Base-by-base conservation (phyloP, 345 rosid genomes). In the Ceriops decandra region DNA sequence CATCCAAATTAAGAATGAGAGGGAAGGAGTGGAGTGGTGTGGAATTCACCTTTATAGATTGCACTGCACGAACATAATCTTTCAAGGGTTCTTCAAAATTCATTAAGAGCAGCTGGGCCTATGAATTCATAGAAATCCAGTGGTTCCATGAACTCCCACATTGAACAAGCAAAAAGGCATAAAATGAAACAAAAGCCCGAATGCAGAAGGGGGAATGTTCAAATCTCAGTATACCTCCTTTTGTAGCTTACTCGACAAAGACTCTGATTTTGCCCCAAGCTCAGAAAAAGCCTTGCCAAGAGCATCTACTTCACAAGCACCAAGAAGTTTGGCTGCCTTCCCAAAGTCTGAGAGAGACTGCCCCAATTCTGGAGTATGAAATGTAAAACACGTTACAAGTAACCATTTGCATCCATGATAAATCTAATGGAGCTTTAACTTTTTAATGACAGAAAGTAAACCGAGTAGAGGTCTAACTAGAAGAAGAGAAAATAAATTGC, bases 71-170 rank as follows among this genome's bases (percentile, higher is more conserved):
- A 21, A 90, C 93, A 79, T 92, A 95, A 84, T 95, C 99, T 75
- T 95, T 92, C 83, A 95, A 72, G 56, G 99, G 98, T 80, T 95
- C 99, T 84, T 95, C 98, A 62, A 95, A 95, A 76, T 87, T 87
- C 97, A 95, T 90, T 78, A 95, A 70, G 70, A 95, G 90, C 64
- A 84, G 93, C 66, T 92, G 86, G 69, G 98, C 88, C 99, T 92
- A 81, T 22, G 74, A 36, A 53, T 66, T 52, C 67, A 68, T 62
- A 58, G 61, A 73, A 68, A 61, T 19, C 71, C 58, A 22, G 20
- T 17, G 75, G 30, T 47, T 62, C 51, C 54, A n/a, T 56, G 62
- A 42, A 24, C 10, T 28, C 57, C 8, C 64, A 28, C 9, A 22
- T 22, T 7, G 17, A 42, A 42, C 4, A 42, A 51, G 22, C 26